Evolutionary conservation across 352 stramenopile species (phyloP), one percentile per base, ranked within the genome.

Genomic region (Plasmopara halstedii): DNA sequence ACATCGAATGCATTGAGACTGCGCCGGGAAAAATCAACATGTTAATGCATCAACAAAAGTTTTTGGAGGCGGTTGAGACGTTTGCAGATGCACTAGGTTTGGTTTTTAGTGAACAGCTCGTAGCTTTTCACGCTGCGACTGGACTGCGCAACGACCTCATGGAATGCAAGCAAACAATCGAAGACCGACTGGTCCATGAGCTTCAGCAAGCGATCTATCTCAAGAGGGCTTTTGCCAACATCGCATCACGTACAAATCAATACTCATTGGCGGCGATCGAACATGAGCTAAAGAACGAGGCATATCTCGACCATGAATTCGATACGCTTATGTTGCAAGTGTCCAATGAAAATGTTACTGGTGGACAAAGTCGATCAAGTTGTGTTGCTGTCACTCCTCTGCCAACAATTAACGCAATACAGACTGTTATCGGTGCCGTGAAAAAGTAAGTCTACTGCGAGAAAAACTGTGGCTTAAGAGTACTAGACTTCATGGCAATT

Each of bases 101-200:
- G 26, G 77, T 89, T 1, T 88, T 88, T 46, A 86, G 73, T 23
- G 75, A 89, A 43, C 79, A 86, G 25, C 62, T 92, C 1, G 73
- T 84, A 13, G 70, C 75, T 18, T 89, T 92, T 51, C 71, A 88
- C 17, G 80, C 77, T 9, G 87, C 83, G 40, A 85, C 75, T 10
- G 67, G 67, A 46, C 62, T 89, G 21, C 73, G 80, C 22, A 86
- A 87, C 25, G 62, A 78, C 13, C 60, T 92, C 41, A 89, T 92
- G 73, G 80, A 89, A 53, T 92, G 73, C 60, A 92, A 92, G 39
- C 77, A 89, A 61, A 62, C 68, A 2, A 88, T 92, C 32, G 75
- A 89, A 56, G 78, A 89, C 31, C 67, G 81, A 34, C 53, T 92
- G 18, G 72, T 88, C n/a, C 61, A 72, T 7, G 73, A 85, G 33